Base-by-base conservation (phyloP, 768 basidiomycete genomes). In the Pisolithus sp. region DNA sequence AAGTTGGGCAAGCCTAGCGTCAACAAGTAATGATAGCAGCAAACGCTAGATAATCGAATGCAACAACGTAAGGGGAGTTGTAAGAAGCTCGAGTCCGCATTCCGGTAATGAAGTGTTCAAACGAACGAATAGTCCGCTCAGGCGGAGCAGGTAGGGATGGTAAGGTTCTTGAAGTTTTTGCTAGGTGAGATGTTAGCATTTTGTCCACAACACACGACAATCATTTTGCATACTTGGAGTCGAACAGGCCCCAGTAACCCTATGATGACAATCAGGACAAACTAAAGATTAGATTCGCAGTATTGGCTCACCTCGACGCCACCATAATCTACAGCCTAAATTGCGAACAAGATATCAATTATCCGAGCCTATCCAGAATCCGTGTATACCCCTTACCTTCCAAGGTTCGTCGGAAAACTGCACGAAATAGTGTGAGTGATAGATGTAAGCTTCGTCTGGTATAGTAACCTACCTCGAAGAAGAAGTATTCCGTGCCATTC, bases 401-500 rank as follows among this genome's bases (percentile, higher is more conserved):
- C 89, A 93, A 30, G 73, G 68, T 66, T 93, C 88, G 62, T 94
- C 91, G 54, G 79, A 82, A 63, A 74, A 83, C 77, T 89, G 47
- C 20, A 24, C 30, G 21, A 30, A 30, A 18, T 20, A 39, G 31
- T 18, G 3, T 39, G 54, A 41, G 18, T 57, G 48, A 53, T 31
- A 20, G 20, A 34, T 26, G 30, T 30, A 30, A 37, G 24, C 39
- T 48, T 31, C n/a, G 21, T 46, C 13, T 26, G 18, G 5, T n/a
- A 38, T 15, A 26, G 23, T 18, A 46, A 56, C 66, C 7, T 17
- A 80, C 80, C 75, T 88, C 88, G 53, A 92, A 91, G 74, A 80
- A 94, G 78, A 93, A 96, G 71, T 95, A 95, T 15, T 80, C 73
- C 1, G 89, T 93, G 12, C 79, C 79, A 55, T 93, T 93, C 17